Percentiles rank a stretch among this genome's conserved stretches.
Evolutionary conservation across 805 yeast species (phyloP).

Genomic region (Zygotorulaspora sp.): DNA sequence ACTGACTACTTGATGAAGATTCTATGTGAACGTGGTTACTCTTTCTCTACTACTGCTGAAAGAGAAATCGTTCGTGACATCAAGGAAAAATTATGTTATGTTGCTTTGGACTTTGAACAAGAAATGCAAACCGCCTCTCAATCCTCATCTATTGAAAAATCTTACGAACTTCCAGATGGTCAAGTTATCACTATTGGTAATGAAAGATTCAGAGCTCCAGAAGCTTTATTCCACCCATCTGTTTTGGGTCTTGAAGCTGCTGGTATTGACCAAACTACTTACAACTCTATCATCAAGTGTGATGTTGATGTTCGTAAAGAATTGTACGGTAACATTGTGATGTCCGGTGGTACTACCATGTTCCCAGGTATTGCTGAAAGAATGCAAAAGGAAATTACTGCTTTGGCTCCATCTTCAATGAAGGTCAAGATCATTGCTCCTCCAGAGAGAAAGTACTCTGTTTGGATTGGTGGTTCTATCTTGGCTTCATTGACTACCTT

Average conservation of each 20-base stretch:
- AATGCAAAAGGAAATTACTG: constrained; percentile 99
- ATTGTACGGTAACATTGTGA: constrained; percentile 97
- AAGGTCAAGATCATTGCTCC: constrained; percentile 99
- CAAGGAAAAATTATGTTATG: constrained; percentile 98
- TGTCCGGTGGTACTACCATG: constrained; percentile 99
- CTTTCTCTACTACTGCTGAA: constrained; percentile 98
- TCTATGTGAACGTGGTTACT: constrained; percentile 96
- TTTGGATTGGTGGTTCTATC: constrained; percentile 99
- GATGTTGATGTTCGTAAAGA: constrained; percentile 99
- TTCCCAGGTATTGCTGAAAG: constrained; percentile 99
- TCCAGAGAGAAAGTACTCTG: constrained; percentile 98
- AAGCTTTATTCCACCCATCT: constrained; percentile 98
- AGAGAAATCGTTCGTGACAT: constrained; percentile 87
- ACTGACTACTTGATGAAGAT: constrained; percentile 99
- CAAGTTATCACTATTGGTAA: constrained; percentile 99
- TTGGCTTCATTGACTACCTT: constrained; percentile 97
- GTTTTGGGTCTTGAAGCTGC: constrained; percentile 88
- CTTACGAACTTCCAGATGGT: constrained; percentile 99
- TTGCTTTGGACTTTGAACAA: constrained; percentile 98
- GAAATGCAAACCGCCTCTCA: constrained; percentile 99
- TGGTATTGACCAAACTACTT: constrained; percentile 95
- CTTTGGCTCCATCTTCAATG: constrained; percentile 99
- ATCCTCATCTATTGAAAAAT: constrained; percentile 96
- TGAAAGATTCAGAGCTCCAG: constrained; percentile 99
- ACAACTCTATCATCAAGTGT: constrained; percentile 84